These are phyloP conservation scores for Candida sp. DNA, from an alignment of 1,139 yeast genomes.

Conservation along the genomic window DNA sequence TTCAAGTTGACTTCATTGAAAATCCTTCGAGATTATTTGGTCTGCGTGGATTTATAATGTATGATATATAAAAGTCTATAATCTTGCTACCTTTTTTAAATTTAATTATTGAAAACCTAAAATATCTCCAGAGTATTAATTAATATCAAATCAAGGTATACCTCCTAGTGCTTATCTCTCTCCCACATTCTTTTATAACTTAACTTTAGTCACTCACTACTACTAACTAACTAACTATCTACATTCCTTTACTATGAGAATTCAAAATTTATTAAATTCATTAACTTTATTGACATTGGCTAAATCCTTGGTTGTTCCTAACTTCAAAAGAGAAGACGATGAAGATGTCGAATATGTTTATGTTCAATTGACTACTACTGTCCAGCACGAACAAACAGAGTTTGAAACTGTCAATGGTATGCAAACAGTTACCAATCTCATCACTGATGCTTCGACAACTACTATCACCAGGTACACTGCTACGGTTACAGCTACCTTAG, in stretches of 20 bases:
- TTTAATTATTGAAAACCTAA: too few species aligned
- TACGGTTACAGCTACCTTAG: constrained; percentile 42
- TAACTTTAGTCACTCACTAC: constrained; percentile 20
- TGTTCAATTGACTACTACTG: constrained; percentile 35
- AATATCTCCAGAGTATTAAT: too few species aligned
- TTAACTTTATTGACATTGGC: constrained; percentile 16
- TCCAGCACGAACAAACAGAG: constrained; percentile 31
- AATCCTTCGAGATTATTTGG: not conserved
- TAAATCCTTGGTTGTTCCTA: constrained; percentile 25
- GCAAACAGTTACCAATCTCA: constrained; percentile 25
- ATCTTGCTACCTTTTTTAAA: not conserved
- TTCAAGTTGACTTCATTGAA: too few species aligned
- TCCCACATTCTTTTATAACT: constrained; percentile 19
- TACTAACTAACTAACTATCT: constrained; percentile 8
- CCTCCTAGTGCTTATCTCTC: constrained; percentile 11
- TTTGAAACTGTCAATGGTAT: constrained; percentile 31
- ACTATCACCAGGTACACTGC: constrained; percentile 46
- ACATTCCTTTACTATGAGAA: constrained; percentile 21
- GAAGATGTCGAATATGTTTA: constrained; percentile 24
- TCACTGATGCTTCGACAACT: constrained; percentile 28
- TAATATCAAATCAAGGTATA: constrained; percentile 1
- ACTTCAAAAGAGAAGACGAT: constrained; percentile 15
- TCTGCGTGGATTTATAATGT: not conserved
- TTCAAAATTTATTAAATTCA: constrained; percentile 24
- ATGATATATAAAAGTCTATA: not conserved